A percentile compares a stretch with the other conserved stretches of the same genome.
Conservation (phyloP, 2,329 filamentous ascomycete species). For the Epichloe brachyelytri region DNA sequence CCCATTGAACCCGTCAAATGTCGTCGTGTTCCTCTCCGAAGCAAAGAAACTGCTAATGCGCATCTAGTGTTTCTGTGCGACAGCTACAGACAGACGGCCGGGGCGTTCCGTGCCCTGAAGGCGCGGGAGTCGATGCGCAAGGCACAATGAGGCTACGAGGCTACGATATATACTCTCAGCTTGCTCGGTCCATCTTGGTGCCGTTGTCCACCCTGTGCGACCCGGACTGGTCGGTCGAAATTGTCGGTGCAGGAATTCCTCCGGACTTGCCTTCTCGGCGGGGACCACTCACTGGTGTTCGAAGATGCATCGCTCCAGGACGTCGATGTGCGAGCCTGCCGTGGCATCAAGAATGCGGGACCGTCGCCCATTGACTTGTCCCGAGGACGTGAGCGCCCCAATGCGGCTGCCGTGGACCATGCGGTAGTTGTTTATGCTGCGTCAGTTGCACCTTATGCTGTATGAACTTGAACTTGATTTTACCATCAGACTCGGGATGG, state of each 20-base stretch:
- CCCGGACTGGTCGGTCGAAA: too few relatives aligned
- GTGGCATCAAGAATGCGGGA: background rate
- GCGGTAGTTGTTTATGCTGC: background rate
- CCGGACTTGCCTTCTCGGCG: too few relatives aligned
- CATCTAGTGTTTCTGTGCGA: slow-evolving; percentile 20
- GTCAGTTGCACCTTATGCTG: slow-evolving; percentile 11
- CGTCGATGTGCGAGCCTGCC: background rate
- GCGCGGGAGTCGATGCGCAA: slow-evolving; percentile 11
- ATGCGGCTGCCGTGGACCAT: slow-evolving; percentile 11
- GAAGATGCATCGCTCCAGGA: background rate
- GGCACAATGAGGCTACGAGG: slow-evolving; percentile 6
- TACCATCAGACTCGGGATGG: too few relatives aligned
- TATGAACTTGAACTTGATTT: too few relatives aligned
- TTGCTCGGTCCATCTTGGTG: too few relatives aligned
- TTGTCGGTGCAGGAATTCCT: too few relatives aligned
- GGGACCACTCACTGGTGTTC: too few relatives aligned
- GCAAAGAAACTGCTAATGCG: background rate
- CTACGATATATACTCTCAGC: too few relatives aligned
- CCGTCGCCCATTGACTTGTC: background rate
- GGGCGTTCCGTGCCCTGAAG: slow-evolving; percentile 16
- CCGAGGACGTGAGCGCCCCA: background rate
- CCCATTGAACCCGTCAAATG: too few relatives aligned
- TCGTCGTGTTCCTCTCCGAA: too few relatives aligned
- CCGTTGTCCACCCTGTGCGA: too few relatives aligned
- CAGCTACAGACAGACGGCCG: slow-evolving; percentile 16